Evolutionary conservation across 306 rosid genomes (phyloP), one percentile per base, ranked within the genome.

Genomic region (Lablab purpureus): DNA sequence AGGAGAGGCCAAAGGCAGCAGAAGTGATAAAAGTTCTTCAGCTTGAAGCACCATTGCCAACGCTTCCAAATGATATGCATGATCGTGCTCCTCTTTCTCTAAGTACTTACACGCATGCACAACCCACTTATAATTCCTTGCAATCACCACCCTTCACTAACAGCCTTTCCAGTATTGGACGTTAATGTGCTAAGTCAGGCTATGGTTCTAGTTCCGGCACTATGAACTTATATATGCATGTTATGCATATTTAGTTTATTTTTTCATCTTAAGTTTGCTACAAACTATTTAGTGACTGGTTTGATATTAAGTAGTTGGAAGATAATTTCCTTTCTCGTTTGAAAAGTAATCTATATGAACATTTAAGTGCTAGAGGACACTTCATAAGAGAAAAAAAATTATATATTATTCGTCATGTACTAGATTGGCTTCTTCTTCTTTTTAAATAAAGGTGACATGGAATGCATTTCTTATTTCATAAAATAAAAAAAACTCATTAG

Each of bases 21-120:
- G 73, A 78, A 19, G 88, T 87, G 0, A 84, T 87, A 21, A 84
- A 41, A 67, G 78, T 75, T 74, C 82, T 87, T 81, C 77, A 21
- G 50, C 66, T 65, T 36, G 80, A 87, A 21, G 60, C 45, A 0
- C 68, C 82, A 4, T 34, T 77, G 15, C 85, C 87, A 0, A 15
- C 21, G 50, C 78, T 86, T 80, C 75, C 81, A 11, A 8, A 2
- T 21, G 84, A 68, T 46, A 74, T 83, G 76, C 79, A 68, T 62
- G 79, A 67, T 11, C 9, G 14, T 64, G 1, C 47, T 47, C 6
- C 15, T 4, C 25, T 1, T 8, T n/a, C 36, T 62, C 21, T 32
- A 23, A 37, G 7, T 25, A 21, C 68, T 7, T 43, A 23, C 12
- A 21, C 54, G 10, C 55, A 25, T 2, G 55, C 46, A 55, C 30